Conservation (phyloP, 345 rosid genomes). For the Lagerstroemia speciosa region DNA sequence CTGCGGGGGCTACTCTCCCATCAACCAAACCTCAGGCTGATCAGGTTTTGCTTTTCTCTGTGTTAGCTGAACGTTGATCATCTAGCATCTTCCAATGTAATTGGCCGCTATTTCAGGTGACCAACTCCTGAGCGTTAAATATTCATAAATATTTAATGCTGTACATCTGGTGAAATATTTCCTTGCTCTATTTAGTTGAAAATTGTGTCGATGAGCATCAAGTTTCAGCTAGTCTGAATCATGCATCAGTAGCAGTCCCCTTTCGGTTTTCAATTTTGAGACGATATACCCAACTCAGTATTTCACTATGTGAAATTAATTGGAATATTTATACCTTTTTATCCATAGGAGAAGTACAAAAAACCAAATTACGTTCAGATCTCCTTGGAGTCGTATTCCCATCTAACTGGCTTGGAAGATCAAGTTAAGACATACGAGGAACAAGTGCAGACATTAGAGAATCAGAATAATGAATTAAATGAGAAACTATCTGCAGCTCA, state of each 20-base stretch:
- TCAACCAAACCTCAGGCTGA: slow-evolving; percentile 24
- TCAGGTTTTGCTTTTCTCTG: slow-evolving; percentile 20
- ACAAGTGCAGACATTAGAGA: slow-evolving; percentile 48
- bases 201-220: not conserved
- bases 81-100: not conserved
- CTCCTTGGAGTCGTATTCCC: slow-evolving; percentile 75
- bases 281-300: not conserved
- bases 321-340: not conserved
- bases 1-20: slow-evolving; percentile 29
- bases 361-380: slow-evolving; percentile 77
- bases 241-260: not conserved
- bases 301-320: not conserved
- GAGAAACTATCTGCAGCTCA: slow-evolving; percentile 58
- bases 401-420: slow-evolving; percentile 64
- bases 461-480: slow-evolving; percentile 58
- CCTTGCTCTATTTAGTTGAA: not conserved
- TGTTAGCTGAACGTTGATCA: not conserved
- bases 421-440: slow-evolving; percentile 52
- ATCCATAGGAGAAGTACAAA: slow-evolving; percentile 52
- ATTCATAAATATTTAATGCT: not conserved
- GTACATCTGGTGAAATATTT: not conserved
- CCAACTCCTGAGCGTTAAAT: not conserved
- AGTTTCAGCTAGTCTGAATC: not conserved
- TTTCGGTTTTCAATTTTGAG: not conserved
- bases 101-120: not conserved